A percentile compares a stretch with the other conserved stretches of the same genome.
These are phyloP conservation scores for Jaapia argillacea DNA, from an alignment of 768 basidiomycete genomes.

Conservation along the genomic window DNA sequence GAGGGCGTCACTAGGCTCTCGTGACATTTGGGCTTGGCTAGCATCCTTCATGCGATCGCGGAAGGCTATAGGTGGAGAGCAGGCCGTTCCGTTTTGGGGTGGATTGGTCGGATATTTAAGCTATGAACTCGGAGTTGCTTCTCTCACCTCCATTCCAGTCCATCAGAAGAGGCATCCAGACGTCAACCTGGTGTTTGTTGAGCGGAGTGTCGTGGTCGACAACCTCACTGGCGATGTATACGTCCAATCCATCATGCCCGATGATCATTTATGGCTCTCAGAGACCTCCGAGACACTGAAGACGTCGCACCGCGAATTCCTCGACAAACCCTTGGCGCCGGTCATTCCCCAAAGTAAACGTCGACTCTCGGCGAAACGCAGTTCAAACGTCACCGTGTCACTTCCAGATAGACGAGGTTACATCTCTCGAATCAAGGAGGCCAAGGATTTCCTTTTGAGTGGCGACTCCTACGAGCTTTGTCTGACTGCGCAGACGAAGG, in stretches of 20 bases:
- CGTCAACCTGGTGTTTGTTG: constrained; percentile 67
- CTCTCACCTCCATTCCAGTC: constrained; percentile 37
- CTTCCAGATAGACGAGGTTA: constrained; percentile 54
- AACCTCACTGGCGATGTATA: constrained; percentile 34
- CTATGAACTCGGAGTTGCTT: constrained; percentile 66
- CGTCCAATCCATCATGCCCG: constrained; percentile 53
- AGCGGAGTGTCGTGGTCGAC: constrained; percentile 70
- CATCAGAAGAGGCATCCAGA: constrained; percentile 42
- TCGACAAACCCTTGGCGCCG: background rate
- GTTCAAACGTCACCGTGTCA: constrained; percentile 18
- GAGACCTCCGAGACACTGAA: constrained; percentile 26
- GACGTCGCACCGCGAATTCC: constrained; percentile 2
- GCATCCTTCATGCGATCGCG: constrained; percentile 52
- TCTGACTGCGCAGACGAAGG: constrained; percentile 63
- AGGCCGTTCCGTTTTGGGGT: constrained; percentile 72
- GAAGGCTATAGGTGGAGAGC: constrained; percentile 34
- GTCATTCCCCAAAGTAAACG: constrained; percentile 8
- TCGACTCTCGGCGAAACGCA: no score
- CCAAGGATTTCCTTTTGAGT: constrained; percentile 64
- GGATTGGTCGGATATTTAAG: constrained; percentile 71
- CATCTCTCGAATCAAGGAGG: constrained; percentile 53
- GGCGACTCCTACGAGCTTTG: constrained; percentile 95
- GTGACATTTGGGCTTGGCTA: constrained; percentile 69
- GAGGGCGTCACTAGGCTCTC: constrained; percentile 31
- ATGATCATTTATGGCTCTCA: constrained; percentile 53